Percentiles rank a stretch among this genome's conserved stretches.
These are phyloP conservation scores for Lachancea thermotolerans DNA, from an alignment of 805 yeast genomes.

Conservation along the genomic window DNA sequence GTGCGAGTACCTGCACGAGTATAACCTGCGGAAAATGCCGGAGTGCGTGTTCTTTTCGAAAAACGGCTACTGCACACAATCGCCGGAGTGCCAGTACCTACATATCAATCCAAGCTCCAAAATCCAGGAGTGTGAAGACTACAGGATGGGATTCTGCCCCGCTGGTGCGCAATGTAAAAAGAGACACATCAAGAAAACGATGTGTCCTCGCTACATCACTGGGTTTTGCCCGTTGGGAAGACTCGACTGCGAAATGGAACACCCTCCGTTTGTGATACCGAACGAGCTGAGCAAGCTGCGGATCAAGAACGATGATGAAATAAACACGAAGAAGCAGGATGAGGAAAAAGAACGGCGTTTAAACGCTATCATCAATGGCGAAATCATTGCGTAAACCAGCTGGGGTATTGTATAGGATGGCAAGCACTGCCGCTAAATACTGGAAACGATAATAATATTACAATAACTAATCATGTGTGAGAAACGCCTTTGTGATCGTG, in stretches of 20 bases:
- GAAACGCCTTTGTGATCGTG: too few species aligned
- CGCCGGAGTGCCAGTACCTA: constrained; percentile 87
- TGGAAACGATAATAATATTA: too few species aligned
- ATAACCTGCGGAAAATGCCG: constrained; percentile 90
- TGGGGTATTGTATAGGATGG: neutral
- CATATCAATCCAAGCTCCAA: constrained; percentile 87
- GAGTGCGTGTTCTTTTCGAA: constrained; percentile 86
- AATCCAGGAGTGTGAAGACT: constrained; percentile 81
- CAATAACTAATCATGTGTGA: too few species aligned
- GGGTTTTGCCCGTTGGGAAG: constrained; percentile 94
- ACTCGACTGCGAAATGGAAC: constrained; percentile 65
- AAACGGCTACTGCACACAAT: constrained; percentile 79
- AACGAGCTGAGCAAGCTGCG: constrained; percentile 30
- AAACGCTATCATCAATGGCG: constrained; percentile 32
- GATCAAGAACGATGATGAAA: constrained; percentile 30
- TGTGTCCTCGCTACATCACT: constrained; percentile 74
- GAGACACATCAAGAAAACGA: constrained; percentile 67
- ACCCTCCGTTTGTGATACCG: constrained; percentile 62
- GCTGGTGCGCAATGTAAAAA: constrained; percentile 82
- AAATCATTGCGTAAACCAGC: constrained; percentile 9
- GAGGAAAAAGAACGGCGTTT: constrained; percentile 31
- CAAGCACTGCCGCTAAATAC: neutral
- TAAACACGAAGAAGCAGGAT: constrained; percentile 30
- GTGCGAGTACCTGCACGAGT: constrained; percentile 94
- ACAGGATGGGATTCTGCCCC: constrained; percentile 84